Percentiles rank a stretch among this genome's conserved stretches.
These are phyloP conservation scores for Telfairia occidentalis DNA, from an alignment of 331 rosid genomes.

Conservation along the genomic window DNA sequence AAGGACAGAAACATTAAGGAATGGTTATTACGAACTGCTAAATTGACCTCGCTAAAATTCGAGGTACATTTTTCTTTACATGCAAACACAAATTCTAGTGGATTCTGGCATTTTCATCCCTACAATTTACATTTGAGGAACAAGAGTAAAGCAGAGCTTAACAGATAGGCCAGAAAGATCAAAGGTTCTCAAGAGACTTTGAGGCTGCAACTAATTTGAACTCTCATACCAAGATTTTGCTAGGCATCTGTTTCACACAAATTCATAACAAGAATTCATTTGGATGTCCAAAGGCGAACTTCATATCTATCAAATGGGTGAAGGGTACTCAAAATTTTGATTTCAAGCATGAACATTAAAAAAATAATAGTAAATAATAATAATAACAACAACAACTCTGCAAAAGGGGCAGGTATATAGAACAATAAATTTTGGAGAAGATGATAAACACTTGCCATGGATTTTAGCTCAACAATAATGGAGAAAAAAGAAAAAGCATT, in stretches of 20 bases:
- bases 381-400: neutral
- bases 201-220: neutral
- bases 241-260: neutral
- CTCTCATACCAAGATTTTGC: neutral
- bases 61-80: neutral
- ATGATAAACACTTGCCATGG: neutral
- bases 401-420: neutral
- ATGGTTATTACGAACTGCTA: neutral
- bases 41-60: neutral
- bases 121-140: neutral
- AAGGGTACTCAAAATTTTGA: neutral
- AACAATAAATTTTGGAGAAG: neutral
- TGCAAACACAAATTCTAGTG: neutral
- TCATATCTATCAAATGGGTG: neutral
- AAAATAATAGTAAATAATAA: neutral
- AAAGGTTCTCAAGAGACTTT: neutral
- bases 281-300: neutral
- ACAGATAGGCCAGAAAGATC: neutral
- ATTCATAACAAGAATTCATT: neutral
- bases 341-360: neutral
- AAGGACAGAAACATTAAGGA: neutral
- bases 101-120: neutral
- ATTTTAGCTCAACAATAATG: neutral
- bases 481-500: neutral
- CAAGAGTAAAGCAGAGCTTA: neutral